Evolutionary conservation across 208 protist species (phyloP).

Genomic region (Trypanosoma platydactyli): DNA sequence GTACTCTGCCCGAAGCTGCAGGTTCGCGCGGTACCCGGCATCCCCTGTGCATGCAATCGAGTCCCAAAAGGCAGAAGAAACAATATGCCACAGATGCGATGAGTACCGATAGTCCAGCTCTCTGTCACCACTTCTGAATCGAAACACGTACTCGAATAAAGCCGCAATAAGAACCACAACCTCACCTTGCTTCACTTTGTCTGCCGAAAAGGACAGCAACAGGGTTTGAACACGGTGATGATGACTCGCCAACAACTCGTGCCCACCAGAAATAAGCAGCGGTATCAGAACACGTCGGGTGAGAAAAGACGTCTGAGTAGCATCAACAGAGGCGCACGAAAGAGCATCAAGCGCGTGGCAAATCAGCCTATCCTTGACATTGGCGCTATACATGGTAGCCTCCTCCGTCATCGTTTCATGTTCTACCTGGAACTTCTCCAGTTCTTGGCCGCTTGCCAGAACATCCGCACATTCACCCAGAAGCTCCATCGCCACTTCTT

Average conservation of each 20-base stretch:
- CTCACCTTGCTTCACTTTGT: constrained; percentile 42
- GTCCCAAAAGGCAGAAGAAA: constrained; percentile 48
- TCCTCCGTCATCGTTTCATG: not conserved
- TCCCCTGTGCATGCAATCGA: constrained; percentile 41
- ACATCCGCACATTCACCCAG: constrained; percentile 32
- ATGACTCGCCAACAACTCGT: constrained; percentile 2
- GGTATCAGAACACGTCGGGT: constrained; percentile 77
- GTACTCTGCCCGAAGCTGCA: constrained; percentile 77
- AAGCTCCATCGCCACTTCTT: constrained; percentile 39
- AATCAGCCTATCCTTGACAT: constrained; percentile 12
- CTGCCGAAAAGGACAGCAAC: constrained; percentile 19
- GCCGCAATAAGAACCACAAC: constrained; percentile 72
- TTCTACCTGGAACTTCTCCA: constrained; percentile 1
- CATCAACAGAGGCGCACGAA: constrained; percentile 20
- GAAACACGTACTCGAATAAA: constrained; percentile 87
- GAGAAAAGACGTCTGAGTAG: constrained; percentile 38
- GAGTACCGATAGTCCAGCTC: constrained; percentile 64
- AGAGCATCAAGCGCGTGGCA: constrained; percentile 18
- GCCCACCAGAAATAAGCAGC: constrained; percentile 37
- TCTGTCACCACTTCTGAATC: constrained; percentile 23
- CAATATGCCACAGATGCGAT: constrained; percentile 57
- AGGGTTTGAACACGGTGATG: constrained; percentile 27
- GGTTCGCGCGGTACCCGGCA: constrained; percentile 60
- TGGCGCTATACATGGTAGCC: not conserved
- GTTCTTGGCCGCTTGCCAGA: constrained; percentile 13